Evolutionary conservation across 768 basidiomycete genomes (phyloP), one percentile per base, ranked within the genome.

Genomic region (Boletus speciosus): DNA sequence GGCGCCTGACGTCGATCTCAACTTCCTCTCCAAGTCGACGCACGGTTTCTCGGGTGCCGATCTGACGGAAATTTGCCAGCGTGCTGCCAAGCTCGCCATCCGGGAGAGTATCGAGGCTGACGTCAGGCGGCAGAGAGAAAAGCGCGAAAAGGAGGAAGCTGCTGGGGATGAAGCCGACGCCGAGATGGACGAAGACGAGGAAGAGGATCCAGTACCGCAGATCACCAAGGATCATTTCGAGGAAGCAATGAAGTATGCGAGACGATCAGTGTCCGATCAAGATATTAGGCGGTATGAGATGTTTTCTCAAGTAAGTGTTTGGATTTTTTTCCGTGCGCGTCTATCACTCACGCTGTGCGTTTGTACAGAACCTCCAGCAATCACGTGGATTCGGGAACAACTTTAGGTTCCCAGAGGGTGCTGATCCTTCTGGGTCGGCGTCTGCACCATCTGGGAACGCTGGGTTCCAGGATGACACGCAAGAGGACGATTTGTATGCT

Each of bases 11-110:
- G 95, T 99, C 61, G 84, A 97, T 70, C 83, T 98, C 45, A 31
- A 32, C 27, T 98, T 86, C 86, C 79, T 99, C 58, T 82, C 95
- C 50, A 96, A 88, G 83, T 82, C 78, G 71, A 97, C 96, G 14
- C 93, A 98, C 65, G 97, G 97, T 12, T 99, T 88, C 85, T 98
- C 96, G 66, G 97, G 97, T 85, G 97, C 97, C 52, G 97, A 99
- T 83, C 77, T 98, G 61, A 96, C 96, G n/a, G 97, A 98, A 72
- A 96, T 99, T 65, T 98, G 96, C 71, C 96, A 98, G 73, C 85
- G 97, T 47, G 88, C 97, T 5, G 95, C 95, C 51, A 99, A 99
- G 77, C 79, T 98, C 51, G 96, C 96, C 1, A 99, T 99, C 66
- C 83, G 96, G 27, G 92, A 90, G 72, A 89, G 86, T 53, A 99